Base-by-base conservation (phyloP, 2,329 filamentous ascomycete species). In the Penicillium capsulatum region DNA sequence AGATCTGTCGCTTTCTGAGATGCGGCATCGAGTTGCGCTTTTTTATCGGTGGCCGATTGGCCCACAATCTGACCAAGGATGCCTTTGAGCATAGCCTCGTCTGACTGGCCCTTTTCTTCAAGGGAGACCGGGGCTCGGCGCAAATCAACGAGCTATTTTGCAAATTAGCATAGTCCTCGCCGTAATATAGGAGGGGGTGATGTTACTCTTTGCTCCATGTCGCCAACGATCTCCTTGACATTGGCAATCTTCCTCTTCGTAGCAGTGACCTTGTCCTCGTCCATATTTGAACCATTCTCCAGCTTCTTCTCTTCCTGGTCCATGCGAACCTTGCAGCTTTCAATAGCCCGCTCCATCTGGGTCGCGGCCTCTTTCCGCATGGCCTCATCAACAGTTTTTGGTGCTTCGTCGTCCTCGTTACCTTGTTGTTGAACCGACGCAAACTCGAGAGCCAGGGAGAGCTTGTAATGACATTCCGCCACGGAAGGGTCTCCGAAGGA, bases 401-500 rank as follows among this genome's bases (percentile, higher is more conserved):
- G 10, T 55, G 71, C 22, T 62, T 64, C 34, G 63, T 66, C 50
- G 49, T 74, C 40, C 55, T 69, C 20, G 47, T 71, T 33, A 19
- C 59, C 58, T 11, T 58, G 55, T 44, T 64, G 63, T 19, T 82
- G 86, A 31, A 92, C 80, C 0, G 88, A 92, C 3, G 87, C 87
- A 54, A 97, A 97, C 61, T 98, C 92, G 17, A 98, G 77, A 0
- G 92, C 92, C 11, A 98, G 78, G 0, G 91, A 95, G 17, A 98
- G 81, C 68, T 96, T 97, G 73, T 86, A 98, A 70, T 98, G 89
- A 11, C 87, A 91, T 70, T 98, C 92, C 29, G 92, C 91, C 40
- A 97, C 77, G 36, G 94, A 77, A 54, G 89, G 85, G 10, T 86
- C 88, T 47, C 94, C 87, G 34, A 83, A 75, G 0, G 86, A 77